Evolutionary conservation across 2,329 filamentous ascomycete species (phyloP).

Genomic region (Aspergillus sp.): DNA sequence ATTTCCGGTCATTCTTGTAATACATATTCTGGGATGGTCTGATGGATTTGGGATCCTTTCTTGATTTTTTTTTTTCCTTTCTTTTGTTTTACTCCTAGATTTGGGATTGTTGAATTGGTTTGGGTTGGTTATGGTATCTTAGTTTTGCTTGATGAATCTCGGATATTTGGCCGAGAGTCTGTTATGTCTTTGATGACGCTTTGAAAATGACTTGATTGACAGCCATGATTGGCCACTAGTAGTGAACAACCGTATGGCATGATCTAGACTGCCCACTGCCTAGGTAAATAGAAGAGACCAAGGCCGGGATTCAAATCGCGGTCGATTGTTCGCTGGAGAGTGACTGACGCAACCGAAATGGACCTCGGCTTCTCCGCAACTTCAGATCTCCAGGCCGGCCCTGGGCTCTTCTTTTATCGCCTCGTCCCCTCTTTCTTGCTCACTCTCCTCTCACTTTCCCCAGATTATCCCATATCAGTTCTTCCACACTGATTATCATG

Average conservation of each 20-base stretch:
- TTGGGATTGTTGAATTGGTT: slow-evolving; percentile 2
- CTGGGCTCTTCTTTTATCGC: slow-evolving; percentile 7
- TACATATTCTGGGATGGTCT: background rate
- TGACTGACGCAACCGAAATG: slow-evolving; percentile 29
- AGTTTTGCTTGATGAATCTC: background rate
- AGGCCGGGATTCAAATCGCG: too few relatives aligned
- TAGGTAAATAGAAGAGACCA: too few relatives aligned
- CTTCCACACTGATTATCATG: slow-evolving; percentile 35
- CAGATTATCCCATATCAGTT: background rate
- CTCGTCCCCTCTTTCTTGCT: background rate
- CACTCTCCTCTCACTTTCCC: background rate
- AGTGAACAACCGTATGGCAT: background rate
- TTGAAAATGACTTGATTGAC: background rate
- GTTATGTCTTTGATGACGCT: background rate
- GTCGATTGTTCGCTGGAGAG: too few relatives aligned
- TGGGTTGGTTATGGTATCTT: background rate
- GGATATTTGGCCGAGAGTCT: background rate
- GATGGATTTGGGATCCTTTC: background rate
- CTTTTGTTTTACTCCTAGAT: slow-evolving; percentile 6
- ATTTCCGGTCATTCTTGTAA: slow-evolving; percentile 4
- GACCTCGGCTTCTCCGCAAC: slow-evolving; percentile 21
- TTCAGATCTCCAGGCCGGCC: slow-evolving; percentile 1
- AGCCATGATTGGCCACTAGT: background rate
- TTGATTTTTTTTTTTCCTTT: slow-evolving; percentile 16
- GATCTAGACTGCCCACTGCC: background rate